Evolutionary conservation across 2,329 filamentous ascomycete species (phyloP).

Genomic region (Lithohypha guttulata): DNA sequence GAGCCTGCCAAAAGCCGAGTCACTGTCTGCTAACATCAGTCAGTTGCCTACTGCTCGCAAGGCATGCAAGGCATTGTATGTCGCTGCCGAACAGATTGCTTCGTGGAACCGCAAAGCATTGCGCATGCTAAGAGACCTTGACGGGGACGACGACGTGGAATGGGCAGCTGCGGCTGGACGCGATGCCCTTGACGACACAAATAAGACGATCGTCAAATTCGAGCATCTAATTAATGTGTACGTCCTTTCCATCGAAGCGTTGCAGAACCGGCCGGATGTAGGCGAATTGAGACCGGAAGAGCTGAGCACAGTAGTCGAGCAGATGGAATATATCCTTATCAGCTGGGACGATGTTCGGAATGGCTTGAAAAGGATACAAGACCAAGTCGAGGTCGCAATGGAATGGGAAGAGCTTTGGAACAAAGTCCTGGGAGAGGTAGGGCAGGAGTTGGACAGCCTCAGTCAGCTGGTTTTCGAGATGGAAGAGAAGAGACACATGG

Average conservation of each 20-base stretch:
- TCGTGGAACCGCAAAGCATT: slow-evolving; percentile 89
- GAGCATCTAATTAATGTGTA: slow-evolving; percentile 87
- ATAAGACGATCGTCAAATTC: slow-evolving; percentile 66
- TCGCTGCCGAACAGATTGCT: slow-evolving; percentile 82
- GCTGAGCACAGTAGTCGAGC: slow-evolving; percentile 62
- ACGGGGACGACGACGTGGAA: slow-evolving; percentile 94
- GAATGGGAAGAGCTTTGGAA: slow-evolving; percentile 99
- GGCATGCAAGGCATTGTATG: slow-evolving; percentile 73
- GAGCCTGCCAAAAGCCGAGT: slow-evolving; percentile 73
- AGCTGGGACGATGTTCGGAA: slow-evolving; percentile 77
- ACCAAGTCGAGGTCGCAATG: slow-evolving; percentile 92
- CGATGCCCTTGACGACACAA: slow-evolving; percentile 44
- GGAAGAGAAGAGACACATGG: slow-evolving; percentile 87
- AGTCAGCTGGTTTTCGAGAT: slow-evolving; percentile 84
- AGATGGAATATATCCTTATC: slow-evolving; percentile 78
- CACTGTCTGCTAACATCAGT: slow-evolving; percentile 70
- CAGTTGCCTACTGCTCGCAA: slow-evolving; percentile 74
- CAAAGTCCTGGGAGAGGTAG: slow-evolving; percentile 83
- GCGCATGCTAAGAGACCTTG: slow-evolving; percentile 76
- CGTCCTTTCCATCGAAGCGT: slow-evolving; percentile 81
- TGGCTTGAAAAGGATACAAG: slow-evolving; percentile 68
- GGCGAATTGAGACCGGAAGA: slow-evolving; percentile 57
- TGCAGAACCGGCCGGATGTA: slow-evolving; percentile 73
- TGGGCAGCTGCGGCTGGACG: slow-evolving; percentile 81
- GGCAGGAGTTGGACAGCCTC: slow-evolving; percentile 72